Evolutionary conservation across 306 rosid species (phyloP).

Genomic region (Vigna angularis): DNA sequence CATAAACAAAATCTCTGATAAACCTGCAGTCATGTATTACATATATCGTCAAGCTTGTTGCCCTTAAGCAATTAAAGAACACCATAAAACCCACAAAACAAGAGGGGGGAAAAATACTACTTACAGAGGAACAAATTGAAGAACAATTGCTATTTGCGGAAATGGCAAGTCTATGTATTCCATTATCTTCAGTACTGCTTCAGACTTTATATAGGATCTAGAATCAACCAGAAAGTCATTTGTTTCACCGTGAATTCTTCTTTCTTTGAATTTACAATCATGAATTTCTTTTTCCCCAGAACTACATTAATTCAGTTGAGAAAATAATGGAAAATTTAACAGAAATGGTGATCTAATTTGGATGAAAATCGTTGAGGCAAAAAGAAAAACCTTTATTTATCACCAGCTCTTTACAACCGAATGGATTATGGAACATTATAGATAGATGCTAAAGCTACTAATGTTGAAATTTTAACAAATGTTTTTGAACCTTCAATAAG

Average conservation of each 20-base stretch:
- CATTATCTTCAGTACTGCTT: conserved; percentile 95
- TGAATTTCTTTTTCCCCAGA: conserved; percentile 16
- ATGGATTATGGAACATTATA: too few species aligned
- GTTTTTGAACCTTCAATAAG: conserved; percentile 1
- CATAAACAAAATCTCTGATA: conserved; percentile 74
- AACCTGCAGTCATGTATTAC: conserved; percentile 62
- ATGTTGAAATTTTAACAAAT: not conserved
- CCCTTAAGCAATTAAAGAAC: conserved; percentile 24
- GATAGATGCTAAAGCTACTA: not conserved
- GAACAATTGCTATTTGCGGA: conserved; percentile 77
- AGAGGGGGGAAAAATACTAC: conserved; percentile 39
- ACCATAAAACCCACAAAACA: not conserved
- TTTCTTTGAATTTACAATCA: conserved; percentile 22
- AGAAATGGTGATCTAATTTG: not conserved
- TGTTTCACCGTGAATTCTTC: conserved; percentile 31
- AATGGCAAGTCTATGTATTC: conserved; percentile 84
- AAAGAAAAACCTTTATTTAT: too few species aligned
- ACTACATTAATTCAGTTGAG: not conserved
- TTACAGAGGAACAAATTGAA: conserved; percentile 84
- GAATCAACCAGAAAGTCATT: conserved; percentile 47
- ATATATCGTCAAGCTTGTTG: conserved; percentile 27
- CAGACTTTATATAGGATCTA: conserved; percentile 87
- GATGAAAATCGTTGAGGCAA: conserved; percentile 12
- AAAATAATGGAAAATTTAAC: conserved; percentile 23
- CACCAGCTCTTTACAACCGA: too few species aligned